Conservation (phyloP, 495 filamentous ascomycete species). For the Neurospora discreta region DNA sequence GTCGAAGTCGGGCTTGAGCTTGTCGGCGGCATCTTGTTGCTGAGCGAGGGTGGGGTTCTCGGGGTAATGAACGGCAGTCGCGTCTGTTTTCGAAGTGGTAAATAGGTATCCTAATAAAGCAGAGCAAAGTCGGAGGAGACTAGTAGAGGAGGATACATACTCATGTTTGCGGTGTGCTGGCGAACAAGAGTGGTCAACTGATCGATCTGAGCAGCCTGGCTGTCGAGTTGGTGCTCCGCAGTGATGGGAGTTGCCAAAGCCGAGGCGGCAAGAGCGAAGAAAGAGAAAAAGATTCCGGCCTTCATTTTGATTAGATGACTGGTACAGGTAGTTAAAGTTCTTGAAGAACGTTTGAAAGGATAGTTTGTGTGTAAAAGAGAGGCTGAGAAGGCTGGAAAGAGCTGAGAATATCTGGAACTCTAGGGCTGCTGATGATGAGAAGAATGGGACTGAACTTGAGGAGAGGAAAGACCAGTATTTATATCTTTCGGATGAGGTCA, state of each 20-base stretch:
- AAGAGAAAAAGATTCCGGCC: slow-evolving; percentile 19
- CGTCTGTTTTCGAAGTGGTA: slow-evolving; percentile 7
- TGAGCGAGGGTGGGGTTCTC: slow-evolving; percentile 14
- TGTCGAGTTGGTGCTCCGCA: slow-evolving; percentile 16
- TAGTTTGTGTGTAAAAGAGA: neutral
- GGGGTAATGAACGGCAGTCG: slow-evolving; percentile 16
- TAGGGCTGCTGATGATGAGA: neutral
- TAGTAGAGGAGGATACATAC: slow-evolving; percentile 9
- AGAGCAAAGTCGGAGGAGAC: neutral
- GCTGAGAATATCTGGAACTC: neutral
- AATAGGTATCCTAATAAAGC: neutral
- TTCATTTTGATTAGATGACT: slow-evolving; percentile 27
- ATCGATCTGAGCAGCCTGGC: slow-evolving; percentile 23
- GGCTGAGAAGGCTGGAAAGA: neutral
- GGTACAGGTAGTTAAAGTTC: neutral
- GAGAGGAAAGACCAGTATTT: neutral
- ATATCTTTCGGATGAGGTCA: neutral
- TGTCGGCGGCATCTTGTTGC: slow-evolving; percentile 15
- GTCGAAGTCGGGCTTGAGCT: slow-evolving; percentile 23
- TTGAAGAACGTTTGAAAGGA: neutral
- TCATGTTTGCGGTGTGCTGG: slow-evolving; percentile 26
- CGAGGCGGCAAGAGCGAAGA: slow-evolving; percentile 25
- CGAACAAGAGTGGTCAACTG: slow-evolving; percentile 18
- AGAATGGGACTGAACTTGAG: neutral
- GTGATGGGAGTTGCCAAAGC: slow-evolving; percentile 23